A percentile compares a stretch with the other conserved stretches of the same genome.
Evolutionary conservation across 2,329 filamentous ascomycete genomes (phyloP).

Genomic region (Fusarium sp.): DNA sequence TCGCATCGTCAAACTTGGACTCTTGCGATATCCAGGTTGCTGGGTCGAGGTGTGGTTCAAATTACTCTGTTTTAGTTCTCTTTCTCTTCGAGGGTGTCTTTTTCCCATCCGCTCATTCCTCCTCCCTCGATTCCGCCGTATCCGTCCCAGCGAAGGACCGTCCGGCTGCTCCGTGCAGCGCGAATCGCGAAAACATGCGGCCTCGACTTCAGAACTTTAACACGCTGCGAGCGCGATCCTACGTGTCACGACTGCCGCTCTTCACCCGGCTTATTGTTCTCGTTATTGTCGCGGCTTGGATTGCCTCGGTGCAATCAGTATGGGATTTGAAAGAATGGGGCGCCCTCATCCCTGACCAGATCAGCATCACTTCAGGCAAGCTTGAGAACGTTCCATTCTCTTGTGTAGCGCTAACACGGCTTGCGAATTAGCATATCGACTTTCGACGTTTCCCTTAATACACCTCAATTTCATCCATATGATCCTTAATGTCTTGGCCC

Average conservation of each 20-base stretch:
- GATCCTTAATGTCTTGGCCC: conserved; percentile 77
- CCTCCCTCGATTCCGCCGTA: neutral
- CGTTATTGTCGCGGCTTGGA: conserved; percentile 68
- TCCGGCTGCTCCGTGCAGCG: conserved; percentile 40
- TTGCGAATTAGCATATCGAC: conserved; percentile 74
- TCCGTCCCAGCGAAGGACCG: conserved; percentile 16
- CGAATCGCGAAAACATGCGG: conserved; percentile 43
- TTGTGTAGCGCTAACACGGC: conserved; percentile 11
- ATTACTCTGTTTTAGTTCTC: conserved; percentile 2
- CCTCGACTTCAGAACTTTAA: conserved; percentile 63
- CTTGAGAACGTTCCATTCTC: neutral
- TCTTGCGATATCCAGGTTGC: conserved; percentile 25
- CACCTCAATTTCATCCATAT: conserved; percentile 83
- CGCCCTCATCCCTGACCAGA: conserved; percentile 76
- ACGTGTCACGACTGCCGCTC: conserved; percentile 83
- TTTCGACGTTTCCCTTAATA: conserved; percentile 91
- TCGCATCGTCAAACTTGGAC: conserved; percentile 15
- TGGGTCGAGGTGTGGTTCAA: conserved; percentile 23
- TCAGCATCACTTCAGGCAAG: conserved; percentile 73
- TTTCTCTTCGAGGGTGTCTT: neutral
- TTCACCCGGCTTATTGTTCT: conserved; percentile 77
- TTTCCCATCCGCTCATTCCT: neutral
- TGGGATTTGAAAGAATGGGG: conserved; percentile 82
- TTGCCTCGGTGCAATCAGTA: conserved; percentile 70
- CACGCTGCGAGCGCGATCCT: conserved; percentile 76